Conservation (phyloP, 2,329 filamentous ascomycete species). For the Pseudocercospora musae region DNA sequence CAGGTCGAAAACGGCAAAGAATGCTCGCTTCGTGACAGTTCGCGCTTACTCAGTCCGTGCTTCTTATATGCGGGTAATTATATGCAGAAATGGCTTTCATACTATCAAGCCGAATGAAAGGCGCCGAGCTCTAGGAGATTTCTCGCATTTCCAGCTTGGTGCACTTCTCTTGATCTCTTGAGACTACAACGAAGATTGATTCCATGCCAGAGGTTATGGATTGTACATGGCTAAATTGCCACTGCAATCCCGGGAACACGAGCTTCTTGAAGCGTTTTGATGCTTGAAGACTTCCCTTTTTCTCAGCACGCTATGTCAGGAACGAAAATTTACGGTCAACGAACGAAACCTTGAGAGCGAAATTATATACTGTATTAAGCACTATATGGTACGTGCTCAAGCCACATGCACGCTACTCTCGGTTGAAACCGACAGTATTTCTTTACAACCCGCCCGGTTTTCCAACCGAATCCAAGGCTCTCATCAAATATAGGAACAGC, state of each 20-base stretch:
- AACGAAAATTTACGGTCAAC: neutral
- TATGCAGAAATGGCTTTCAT: neutral
- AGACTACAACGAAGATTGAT: neutral
- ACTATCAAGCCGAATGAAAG: neutral
- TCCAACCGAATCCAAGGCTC: neutral
- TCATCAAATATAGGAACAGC: neutral
- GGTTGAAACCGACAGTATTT: neutral
- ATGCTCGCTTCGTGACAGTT: neutral
- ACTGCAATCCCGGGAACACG: neutral
- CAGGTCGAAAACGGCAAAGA: neutral
- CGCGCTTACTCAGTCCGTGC: neutral
- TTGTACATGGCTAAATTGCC: neutral
- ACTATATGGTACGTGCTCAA: neutral
- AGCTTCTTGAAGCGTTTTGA: neutral
- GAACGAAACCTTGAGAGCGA: neutral
- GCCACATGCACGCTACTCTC: neutral
- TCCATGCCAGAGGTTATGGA: neutral
- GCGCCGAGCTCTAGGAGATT: neutral
- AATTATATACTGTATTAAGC: no score
- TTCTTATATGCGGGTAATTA: neutral
- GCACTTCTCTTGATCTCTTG: no score
- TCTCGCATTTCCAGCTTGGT: neutral
- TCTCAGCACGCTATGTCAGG: neutral
- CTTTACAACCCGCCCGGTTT: neutral
- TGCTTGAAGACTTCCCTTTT: neutral